Conservation (phyloP, 2,329 filamentous ascomycete genomes). For the Pseudogymnoascus pannorum region DNA sequence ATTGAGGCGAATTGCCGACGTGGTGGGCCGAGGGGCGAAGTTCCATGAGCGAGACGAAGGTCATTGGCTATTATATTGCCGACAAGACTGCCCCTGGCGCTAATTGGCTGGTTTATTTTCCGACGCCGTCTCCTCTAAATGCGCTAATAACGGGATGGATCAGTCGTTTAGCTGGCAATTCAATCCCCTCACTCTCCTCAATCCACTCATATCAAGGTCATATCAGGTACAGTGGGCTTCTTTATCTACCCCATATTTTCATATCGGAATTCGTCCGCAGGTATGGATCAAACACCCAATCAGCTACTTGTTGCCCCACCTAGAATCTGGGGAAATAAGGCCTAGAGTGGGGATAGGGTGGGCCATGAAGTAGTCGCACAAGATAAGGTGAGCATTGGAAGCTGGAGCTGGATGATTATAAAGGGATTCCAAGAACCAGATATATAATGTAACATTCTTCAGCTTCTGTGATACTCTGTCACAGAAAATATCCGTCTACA, state of each 20-base stretch:
- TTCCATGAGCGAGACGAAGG: not conserved
- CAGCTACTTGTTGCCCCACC: not conserved
- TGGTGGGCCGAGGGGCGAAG: not conserved
- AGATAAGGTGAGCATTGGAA: conserved; percentile 1
- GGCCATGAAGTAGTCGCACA: not conserved
- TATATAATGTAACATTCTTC: not conserved
- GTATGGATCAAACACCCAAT: not conserved
- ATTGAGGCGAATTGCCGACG: not conserved
- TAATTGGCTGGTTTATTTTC: not conserved
- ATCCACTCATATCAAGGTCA: not conserved
- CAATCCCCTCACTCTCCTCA: not conserved
- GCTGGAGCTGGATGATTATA: not conserved
- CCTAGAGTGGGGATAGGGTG: not conserved
- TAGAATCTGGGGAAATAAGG: conserved; percentile 7
- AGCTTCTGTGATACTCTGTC: not conserved
- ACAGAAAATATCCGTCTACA: not conserved
- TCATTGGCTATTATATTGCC: conserved; percentile 4
- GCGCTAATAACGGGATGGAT: not conserved
- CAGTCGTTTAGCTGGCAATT: not conserved
- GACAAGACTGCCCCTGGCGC: not conserved
- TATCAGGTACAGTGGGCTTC: not conserved
- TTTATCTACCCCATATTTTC: not conserved
- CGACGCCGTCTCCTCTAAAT: not conserved
- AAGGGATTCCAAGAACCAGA: not conserved
- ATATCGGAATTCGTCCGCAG: conserved; percentile 4